These are phyloP conservation scores for Sphenostylis stenocarpa DNA, from an alignment of 306 rosid genomes.

Conservation along the genomic window DNA sequence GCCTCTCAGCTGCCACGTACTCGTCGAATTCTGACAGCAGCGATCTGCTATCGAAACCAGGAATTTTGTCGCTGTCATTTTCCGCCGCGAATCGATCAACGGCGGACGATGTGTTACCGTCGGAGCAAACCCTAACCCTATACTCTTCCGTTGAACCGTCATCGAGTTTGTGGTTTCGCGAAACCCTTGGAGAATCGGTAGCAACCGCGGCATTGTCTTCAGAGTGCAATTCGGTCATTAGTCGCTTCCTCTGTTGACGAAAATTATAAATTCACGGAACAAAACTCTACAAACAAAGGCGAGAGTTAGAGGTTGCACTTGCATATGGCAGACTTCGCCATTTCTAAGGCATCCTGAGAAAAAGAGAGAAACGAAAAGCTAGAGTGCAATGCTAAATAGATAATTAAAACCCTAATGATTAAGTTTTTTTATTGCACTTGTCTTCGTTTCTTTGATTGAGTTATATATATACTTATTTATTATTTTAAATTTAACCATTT, in stretches of 20 bases:
- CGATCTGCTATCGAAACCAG: conserved; percentile 45
- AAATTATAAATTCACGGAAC: conserved; percentile 28
- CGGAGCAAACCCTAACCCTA: conserved; percentile 49
- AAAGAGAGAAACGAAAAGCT: not conserved
- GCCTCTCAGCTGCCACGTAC: conserved; percentile 70
- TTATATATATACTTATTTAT: no score
- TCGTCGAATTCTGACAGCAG: conserved; percentile 76
- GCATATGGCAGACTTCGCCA: conserved; percentile 24
- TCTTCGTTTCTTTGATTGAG: no score
- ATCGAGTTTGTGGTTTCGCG: not conserved
- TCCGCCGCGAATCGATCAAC: not conserved
- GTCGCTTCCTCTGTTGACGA: conserved; percentile 32
- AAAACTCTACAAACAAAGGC: conserved; percentile 11
- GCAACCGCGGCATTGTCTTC: conserved; percentile 31
- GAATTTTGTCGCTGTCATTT: not conserved
- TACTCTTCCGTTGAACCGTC: conserved; percentile 31
- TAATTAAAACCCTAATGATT: not conserved
- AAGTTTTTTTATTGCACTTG: no score
- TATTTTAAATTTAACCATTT: no score
- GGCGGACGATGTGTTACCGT: conserved; percentile 28
- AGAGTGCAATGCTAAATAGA: not conserved
- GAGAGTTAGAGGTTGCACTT: not conserved
- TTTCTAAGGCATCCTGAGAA: not conserved
- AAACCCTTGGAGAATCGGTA: not conserved
- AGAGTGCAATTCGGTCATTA: conserved; percentile 53